These are phyloP conservation scores for Epichloe sp. DNA, from an alignment of 2,329 filamentous ascomycete species.

Conservation along the genomic window DNA sequence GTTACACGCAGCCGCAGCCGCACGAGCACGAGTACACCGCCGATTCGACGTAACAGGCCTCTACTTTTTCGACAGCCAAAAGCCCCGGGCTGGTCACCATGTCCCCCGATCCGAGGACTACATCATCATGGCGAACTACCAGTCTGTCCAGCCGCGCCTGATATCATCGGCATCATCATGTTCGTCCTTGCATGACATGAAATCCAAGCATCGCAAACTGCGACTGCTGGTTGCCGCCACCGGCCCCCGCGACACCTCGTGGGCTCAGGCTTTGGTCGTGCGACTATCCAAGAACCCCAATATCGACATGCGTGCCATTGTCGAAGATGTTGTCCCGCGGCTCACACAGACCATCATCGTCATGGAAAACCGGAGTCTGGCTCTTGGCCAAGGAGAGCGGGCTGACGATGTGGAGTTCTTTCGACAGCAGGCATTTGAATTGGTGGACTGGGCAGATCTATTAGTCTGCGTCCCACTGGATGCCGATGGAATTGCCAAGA, in stretches of 20 bases:
- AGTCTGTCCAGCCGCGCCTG: constrained; percentile 19
- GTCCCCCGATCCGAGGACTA: constrained; percentile 14
- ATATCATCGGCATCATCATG: constrained; percentile 19
- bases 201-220: constrained; percentile 31
- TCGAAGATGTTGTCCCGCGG: constrained; percentile 51
- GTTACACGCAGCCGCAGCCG: neutral
- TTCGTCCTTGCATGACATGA: constrained; percentile 25
- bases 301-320: constrained; percentile 47
- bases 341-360: constrained; percentile 50
- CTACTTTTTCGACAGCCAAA: neutral
- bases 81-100: constrained; percentile 11
- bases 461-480: constrained; percentile 76
- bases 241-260: constrained; percentile 50
- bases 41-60: neutral
- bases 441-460: constrained; percentile 80
- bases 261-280: constrained; percentile 52
- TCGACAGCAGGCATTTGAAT: constrained; percentile 41
- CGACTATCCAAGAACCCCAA: constrained; percentile 52
- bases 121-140: constrained; percentile 20
- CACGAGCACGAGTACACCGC: neutral
- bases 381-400: constrained; percentile 17
- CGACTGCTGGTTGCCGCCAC: constrained; percentile 53
- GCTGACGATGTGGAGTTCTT: constrained; percentile 40
- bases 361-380: constrained; percentile 38
- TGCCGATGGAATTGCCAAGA: constrained; percentile 72